These are phyloP conservation scores for Vitis hybrid DNA, from an alignment of 177 flowering plant genomes.

Conservation along the genomic window DNA sequence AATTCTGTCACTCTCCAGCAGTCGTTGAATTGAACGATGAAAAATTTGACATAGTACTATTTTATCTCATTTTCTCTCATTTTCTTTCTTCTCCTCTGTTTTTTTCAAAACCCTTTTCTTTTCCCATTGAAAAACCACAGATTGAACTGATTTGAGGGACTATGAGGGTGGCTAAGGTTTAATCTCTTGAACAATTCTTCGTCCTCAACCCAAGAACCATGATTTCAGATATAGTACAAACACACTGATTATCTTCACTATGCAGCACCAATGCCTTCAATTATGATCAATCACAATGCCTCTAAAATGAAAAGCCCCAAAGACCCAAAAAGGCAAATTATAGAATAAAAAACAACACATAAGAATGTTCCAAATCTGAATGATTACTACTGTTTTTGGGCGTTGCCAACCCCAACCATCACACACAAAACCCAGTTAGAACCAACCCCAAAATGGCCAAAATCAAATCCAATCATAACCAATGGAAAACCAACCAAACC, in stretches of 20 bases:
- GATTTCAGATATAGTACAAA: constrained; percentile 2
- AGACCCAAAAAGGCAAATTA: neutral
- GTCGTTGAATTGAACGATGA: too few species aligned
- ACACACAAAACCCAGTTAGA: too few species aligned
- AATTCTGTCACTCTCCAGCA: neutral
- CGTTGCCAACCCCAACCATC: too few species aligned
- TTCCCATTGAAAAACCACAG: constrained; percentile 81
- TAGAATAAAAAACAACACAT: neutral
- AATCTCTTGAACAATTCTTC: constrained; percentile 65
- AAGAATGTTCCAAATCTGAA: neutral
- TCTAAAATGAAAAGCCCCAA: constrained; percentile 4
- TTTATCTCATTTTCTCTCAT: too few species aligned
- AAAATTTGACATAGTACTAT: too few species aligned
- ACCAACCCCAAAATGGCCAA: too few species aligned
- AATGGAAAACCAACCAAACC: too few species aligned
- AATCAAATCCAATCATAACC: too few species aligned
- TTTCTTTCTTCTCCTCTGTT: too few species aligned
- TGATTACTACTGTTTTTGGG: neutral
- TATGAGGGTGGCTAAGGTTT: constrained; percentile 89
- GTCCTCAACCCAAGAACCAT: constrained; percentile 91
- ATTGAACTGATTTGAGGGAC: constrained; percentile 53
- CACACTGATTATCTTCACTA: neutral
- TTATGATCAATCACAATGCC: constrained; percentile 8
- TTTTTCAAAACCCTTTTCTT: constrained; percentile 14
- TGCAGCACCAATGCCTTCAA: neutral